Evolutionary conservation across 306 rosid genomes (phyloP), one percentile per base, ranked within the genome.

Genomic region (Medicago arabica): DNA sequence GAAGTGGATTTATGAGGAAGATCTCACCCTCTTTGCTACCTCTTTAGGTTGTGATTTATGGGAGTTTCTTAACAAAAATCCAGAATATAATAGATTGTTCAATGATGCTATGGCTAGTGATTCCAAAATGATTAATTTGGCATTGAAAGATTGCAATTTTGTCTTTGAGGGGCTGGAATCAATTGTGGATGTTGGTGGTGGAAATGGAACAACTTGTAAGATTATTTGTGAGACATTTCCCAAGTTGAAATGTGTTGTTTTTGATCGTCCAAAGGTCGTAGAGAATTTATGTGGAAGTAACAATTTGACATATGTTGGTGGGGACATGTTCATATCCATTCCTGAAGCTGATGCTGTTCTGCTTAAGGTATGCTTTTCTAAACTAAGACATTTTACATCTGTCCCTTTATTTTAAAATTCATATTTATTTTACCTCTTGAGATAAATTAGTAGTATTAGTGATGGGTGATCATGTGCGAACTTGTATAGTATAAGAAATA

Each of bases 281-380:
- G 49, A 17, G 5, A 25, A 15, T 19, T 34, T 70, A 28, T n/a
- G 36, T 2, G 63, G 47, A 51, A 16, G 1, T 15, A 18, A 17
- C 4, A 70, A 70, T 70, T 51, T 70, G 75, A 51, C 49, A 2
- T 70, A 28, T 70, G 63, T 70, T 34, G 63, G 50, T 34, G 75
- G 75, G 1, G 43, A 70, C 13, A 70, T 70, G 63, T 70, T 70
- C 16, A 3, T 0, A 34, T 70, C 8, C 11, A 0, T 70, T 54
- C 75, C 75, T 34, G 38, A 34, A 3, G 63, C 63, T 6, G 75
- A 70, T 50, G 75, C 63, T 0, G 18, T 51, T 36, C 9, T 70
- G 0, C 75, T 70, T 12, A 70, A 70, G 75, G 75, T 70, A 67
- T 19, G 4, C 1, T 62, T 62, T 14, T 60, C 16, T 25, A 25